Evolutionary conservation across 371 early-diverging fungal species (phyloP).

Genomic region (Syncephalastrum contaminatum): DNA sequence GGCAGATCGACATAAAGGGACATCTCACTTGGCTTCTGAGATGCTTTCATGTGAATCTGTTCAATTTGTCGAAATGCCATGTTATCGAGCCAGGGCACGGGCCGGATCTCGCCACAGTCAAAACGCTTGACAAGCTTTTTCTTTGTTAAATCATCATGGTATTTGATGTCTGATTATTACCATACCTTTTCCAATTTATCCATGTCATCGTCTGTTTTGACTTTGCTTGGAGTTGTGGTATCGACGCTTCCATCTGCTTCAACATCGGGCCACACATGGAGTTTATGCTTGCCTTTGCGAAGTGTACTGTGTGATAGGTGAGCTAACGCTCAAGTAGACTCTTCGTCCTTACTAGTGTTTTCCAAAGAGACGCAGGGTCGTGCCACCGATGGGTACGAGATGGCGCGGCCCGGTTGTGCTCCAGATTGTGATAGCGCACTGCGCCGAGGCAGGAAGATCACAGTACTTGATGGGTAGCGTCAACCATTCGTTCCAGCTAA

Average conservation of each 20-base stretch:
- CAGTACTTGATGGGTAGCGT: conserved; percentile 82
- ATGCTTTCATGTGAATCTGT: conserved; percentile 65
- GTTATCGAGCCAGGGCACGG: conserved; percentile 90
- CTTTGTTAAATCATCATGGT: not conserved
- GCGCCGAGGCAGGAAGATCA: conserved; percentile 77
- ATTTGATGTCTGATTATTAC: not conserved
- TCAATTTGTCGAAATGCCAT: conserved; percentile 84
- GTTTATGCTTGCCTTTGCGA: conserved; percentile 79
- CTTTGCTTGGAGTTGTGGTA: conserved; percentile 65
- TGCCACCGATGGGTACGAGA: conserved; percentile 70
- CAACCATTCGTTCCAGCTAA: conserved; percentile 91
- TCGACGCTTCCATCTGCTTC: conserved; percentile 64
- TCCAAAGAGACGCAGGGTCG: conserved; percentile 77
- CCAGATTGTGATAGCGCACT: conserved; percentile 81
- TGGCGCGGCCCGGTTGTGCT: conserved; percentile 75
- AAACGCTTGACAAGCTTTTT: conserved; percentile 70
- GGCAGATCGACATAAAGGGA: conserved; percentile 87
- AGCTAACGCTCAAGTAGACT: too few relatives aligned
- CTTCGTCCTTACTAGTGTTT: conserved; percentile 67
- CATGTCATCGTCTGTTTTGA: conserved; percentile 65
- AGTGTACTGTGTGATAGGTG: conserved; percentile 54
- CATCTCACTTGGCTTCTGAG: conserved; percentile 54
- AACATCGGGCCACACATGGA: conserved; percentile 64
- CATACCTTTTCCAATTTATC: conserved; percentile 82
- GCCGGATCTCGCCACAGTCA: conserved; percentile 83